Evolutionary conservation across 192 early-diverging fungal species (phyloP).

Genomic region (Gamsiella multidivaricata): DNA sequence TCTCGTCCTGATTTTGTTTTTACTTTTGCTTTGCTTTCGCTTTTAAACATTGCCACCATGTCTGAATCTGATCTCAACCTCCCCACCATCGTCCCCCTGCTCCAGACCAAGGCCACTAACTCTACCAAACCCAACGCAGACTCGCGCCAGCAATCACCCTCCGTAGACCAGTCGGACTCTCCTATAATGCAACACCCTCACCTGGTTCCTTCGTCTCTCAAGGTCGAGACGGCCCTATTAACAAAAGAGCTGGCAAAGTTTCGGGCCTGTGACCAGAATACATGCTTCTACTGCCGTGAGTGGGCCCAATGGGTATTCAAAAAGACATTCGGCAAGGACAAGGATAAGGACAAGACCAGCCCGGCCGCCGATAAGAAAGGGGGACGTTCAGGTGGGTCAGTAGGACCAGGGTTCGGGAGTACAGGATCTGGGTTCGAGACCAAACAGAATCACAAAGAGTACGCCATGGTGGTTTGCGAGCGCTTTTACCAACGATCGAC

Average conservation of each 20-base stretch:
- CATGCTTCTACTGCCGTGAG: slow-evolving; percentile 82
- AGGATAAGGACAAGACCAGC: slow-evolving; percentile 43
- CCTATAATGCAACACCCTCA: slow-evolving; percentile 39
- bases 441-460: slow-evolving; percentile 50
- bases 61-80: slow-evolving; percentile 55
- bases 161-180: slow-evolving; percentile 26
- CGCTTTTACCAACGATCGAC: slow-evolving; percentile 50
- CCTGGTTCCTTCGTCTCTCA: slow-evolving; percentile 62
- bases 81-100: slow-evolving; percentile 44
- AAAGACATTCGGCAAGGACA: slow-evolving; percentile 63
- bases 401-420: background rate
- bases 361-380: slow-evolving; percentile 32
- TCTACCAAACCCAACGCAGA: slow-evolving; percentile 9
- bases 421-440: slow-evolving; percentile 20
- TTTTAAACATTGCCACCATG: slow-evolving; percentile 30
- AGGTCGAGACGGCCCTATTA: slow-evolving; percentile 69
- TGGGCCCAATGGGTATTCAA: slow-evolving; percentile 85
- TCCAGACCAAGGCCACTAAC: slow-evolving; percentile 32
- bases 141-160: slow-evolving; percentile 12
- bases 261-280: slow-evolving; percentile 76
- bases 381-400: slow-evolving; percentile 39
- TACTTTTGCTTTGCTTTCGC: background rate
- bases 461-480: slow-evolving; percentile 51
- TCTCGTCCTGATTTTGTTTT: background rate
- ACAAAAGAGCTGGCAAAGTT: slow-evolving; percentile 78